Percentiles rank a stretch among this genome's conserved stretches.
phyloP scores from a whole-genome alignment of 352 stramenopile genomes.

The Phytophthora rubi region DNA sequence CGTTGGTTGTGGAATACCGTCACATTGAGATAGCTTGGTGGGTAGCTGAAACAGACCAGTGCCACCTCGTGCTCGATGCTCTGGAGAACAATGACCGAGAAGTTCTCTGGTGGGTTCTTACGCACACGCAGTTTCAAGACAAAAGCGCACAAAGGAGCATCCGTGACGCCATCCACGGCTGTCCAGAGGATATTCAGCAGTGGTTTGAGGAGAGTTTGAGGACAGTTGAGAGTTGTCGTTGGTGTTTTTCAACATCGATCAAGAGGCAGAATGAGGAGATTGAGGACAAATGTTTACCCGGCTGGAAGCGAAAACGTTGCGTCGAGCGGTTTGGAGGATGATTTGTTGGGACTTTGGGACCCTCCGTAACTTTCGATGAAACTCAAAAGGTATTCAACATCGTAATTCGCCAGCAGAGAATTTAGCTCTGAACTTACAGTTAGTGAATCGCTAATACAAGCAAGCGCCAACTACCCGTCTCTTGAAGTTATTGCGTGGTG shows the following conservation, averaged over 20 bases:
- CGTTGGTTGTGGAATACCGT: background rate
- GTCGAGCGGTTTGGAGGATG: too few relatives aligned
- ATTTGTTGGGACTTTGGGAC: too few relatives aligned
- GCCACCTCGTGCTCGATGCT: background rate
- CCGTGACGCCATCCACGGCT: background rate
- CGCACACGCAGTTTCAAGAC: background rate
- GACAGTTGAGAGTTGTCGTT: background rate
- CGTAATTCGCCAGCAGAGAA: too few relatives aligned
- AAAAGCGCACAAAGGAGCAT: background rate
- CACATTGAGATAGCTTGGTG: background rate
- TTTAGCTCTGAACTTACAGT: too few relatives aligned
- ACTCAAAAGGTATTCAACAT: too few relatives aligned
- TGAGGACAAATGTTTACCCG: background rate
- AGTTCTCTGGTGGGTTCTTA: background rate
- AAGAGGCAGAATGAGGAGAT: background rate
- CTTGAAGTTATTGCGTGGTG: too few relatives aligned
- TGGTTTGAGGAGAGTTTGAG: background rate
- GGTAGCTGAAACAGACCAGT: background rate
- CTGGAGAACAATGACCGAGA: background rate
- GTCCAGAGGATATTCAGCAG: background rate
- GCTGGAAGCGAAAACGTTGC: too few relatives aligned
- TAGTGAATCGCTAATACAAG: too few relatives aligned
- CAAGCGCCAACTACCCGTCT: too few relatives aligned
- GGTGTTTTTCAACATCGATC: background rate
- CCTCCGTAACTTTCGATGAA: too few relatives aligned